Evolutionary conservation across 2,329 filamentous ascomycete species (phyloP).

Genomic region (Cercospora brassicicola): DNA sequence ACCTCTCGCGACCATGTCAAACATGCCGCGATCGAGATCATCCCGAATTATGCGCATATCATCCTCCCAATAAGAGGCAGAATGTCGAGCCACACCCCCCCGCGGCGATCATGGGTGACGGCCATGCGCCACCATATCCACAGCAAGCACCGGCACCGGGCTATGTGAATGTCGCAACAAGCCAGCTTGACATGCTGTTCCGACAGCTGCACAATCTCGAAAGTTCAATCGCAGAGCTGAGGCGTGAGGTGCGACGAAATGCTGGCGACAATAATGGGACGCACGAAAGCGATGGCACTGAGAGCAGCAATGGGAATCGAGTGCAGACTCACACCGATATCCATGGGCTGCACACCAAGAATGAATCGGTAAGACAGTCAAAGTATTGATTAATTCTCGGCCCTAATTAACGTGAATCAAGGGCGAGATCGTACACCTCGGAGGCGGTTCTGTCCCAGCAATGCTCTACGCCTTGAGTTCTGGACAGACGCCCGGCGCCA

Average conservation of each 20-base stretch:
- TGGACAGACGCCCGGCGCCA: slow-evolving; percentile 39
- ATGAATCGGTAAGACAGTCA: slow-evolving; percentile 42
- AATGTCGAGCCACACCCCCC: slow-evolving; percentile 29
- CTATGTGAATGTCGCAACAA: slow-evolving; percentile 36
- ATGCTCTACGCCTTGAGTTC: slow-evolving; percentile 56
- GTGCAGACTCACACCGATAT: slow-evolving; percentile 44
- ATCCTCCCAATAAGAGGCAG: slow-evolving; percentile 42
- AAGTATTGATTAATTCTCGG: background rate
- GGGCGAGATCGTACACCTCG: slow-evolving; percentile 59
- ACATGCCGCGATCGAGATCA: slow-evolving; percentile 54
- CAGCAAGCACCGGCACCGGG: slow-evolving; percentile 11
- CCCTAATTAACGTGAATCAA: background rate
- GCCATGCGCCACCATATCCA: slow-evolving; percentile 23
- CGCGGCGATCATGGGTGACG: slow-evolving; percentile 17
- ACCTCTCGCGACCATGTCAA: slow-evolving; percentile 50
- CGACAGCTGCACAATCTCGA: slow-evolving; percentile 51
- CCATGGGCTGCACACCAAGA: slow-evolving; percentile 62
- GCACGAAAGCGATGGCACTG: slow-evolving; percentile 24
- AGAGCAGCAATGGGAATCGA: slow-evolving; percentile 18
- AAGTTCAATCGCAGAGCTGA: slow-evolving; percentile 48
- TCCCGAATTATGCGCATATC: slow-evolving; percentile 51
- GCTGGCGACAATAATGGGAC: slow-evolving; percentile 19
- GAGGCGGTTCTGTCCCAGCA: slow-evolving; percentile 62
- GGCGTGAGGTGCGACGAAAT: slow-evolving; percentile 35
- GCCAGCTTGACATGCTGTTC: slow-evolving; percentile 52